phyloP scores from a whole-genome alignment of 345 rosid species.

The Populus pruinosa region DNA sequence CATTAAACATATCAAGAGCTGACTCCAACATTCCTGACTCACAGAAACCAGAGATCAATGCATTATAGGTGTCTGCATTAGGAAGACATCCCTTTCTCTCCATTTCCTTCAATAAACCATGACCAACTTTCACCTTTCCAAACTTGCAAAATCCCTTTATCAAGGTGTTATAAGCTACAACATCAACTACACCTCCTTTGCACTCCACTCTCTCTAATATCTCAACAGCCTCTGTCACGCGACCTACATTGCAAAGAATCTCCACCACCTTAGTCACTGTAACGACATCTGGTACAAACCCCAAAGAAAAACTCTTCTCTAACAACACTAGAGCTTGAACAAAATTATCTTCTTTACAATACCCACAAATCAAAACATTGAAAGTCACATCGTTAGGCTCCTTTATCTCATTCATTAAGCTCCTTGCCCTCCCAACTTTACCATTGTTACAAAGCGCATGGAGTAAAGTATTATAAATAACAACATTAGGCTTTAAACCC shows the following conservation, averaged over 20 bases:
- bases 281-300: constrained; percentile 61
- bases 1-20: constrained; percentile 62
- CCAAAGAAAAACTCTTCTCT: constrained; percentile 67
- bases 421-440: constrained; percentile 82
- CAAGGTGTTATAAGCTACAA: constrained; percentile 67
- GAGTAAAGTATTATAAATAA: constrained; percentile 70
- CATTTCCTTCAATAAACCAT: constrained; percentile 61
- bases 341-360: constrained; percentile 62
- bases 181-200: constrained; percentile 58
- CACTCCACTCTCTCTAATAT: constrained; percentile 65
- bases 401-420: constrained; percentile 69
- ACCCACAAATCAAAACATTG: constrained; percentile 69
- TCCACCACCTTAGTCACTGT: constrained; percentile 67
- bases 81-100: constrained; percentile 77
- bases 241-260: constrained; percentile 59
- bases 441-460: constrained; percentile 67
- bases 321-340: constrained; percentile 69
- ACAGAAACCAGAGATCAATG: constrained; percentile 61
- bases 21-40: constrained; percentile 51
- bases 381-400: constrained; percentile 71
- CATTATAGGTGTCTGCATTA: constrained; percentile 63
- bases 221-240: constrained; percentile 68
- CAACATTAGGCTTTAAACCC: constrained; percentile 49
- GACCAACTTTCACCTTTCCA: constrained; percentile 61
- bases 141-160: constrained; percentile 60